A percentile compares a stretch with the other conserved stretches of the same genome.
phyloP scores from a whole-genome alignment of 345 rosid species.

The Euphorbia pulcherrima region DNA sequence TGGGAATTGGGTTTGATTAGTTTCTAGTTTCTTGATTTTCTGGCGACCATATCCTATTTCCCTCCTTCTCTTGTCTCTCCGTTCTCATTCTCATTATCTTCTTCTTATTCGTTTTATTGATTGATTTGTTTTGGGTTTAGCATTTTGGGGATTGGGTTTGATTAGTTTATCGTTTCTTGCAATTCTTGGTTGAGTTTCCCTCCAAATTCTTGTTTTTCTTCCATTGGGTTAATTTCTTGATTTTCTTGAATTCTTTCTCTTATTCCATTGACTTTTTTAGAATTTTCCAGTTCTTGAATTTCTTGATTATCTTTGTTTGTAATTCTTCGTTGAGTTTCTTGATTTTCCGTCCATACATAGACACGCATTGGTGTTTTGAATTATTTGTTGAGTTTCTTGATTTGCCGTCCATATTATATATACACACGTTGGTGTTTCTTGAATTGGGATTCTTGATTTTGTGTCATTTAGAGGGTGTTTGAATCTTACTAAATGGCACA shows the following conservation, averaged over 20 bases:
- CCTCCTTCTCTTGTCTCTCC: background rate
- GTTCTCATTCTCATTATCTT: background rate
- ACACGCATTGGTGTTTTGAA: background rate
- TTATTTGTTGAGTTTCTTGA: background rate
- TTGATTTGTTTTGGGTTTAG: background rate
- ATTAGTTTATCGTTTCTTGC: background rate
- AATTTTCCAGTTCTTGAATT: too few species aligned
- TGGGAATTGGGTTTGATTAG: background rate
- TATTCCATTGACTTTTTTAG: too few species aligned
- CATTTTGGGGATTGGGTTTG: background rate
- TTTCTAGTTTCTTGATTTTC: too few species aligned
- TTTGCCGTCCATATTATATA: background rate
- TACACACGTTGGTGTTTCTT: background rate
- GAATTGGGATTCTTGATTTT: background rate
- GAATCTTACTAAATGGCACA: constrained; percentile 53
- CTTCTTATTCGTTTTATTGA: too few species aligned
- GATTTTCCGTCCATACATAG: background rate
- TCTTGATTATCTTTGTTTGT: background rate
- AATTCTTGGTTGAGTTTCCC: background rate
- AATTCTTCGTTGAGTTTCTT: background rate
- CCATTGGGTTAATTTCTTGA: background rate
- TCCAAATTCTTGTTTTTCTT: background rate
- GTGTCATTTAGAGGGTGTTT: constrained; percentile 3
- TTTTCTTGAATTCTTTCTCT: background rate
- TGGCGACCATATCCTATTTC: too few species aligned